Base-by-base conservation (phyloP, 768 basidiomycete species). In the Amanita rubescens region DNA sequence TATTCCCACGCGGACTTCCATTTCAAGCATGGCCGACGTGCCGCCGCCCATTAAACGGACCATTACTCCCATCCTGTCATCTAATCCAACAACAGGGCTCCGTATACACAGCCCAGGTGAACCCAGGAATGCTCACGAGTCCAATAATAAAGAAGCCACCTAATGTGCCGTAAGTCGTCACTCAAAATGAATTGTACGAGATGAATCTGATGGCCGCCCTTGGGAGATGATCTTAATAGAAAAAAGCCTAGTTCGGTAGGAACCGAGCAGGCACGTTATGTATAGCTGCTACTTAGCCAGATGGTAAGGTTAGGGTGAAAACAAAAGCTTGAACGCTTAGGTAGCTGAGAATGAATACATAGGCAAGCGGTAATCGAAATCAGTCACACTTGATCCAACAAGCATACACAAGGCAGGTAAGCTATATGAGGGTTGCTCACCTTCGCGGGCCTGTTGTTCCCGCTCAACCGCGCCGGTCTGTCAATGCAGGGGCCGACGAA, bases 191-290 rank as follows among this genome's bases (percentile, higher is more conserved):
- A 50, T 50, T 35, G 20, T 35, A 49, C 35, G 19, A 37, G 33
- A 49, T 34, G 24, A 5, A 34, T 50, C 49, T 50, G 49, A 50
- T 50, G 49, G n/a, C 27, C 27, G 27, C 47, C 47, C 24, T 35
- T 22, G 14, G 38, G 15, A 19, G 49, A 50, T n/a, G 37, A 39
- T 50, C 37, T n/a, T 41, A 27, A 49, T 39, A 30, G 38, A 15
- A 50, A 25, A 39, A 25, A 3, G 20, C 35, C 20, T 27, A 42
- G 11, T 27, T 39, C 37, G 49, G 20, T 11, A 50, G 24, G n/a
- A 39, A 50, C 17, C 37, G 49, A 39, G 8, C 9, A 17, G 14
- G 30, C 27, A 22, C 34, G 19, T 37, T 17, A 9, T 33, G 19
- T 34, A 4, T 3, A 12, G 3, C 4, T 22, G 25, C 20, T 22